phyloP scores from a whole-genome alignment of 305 asterid species.

The Fraxinus angustifolia region DNA sequence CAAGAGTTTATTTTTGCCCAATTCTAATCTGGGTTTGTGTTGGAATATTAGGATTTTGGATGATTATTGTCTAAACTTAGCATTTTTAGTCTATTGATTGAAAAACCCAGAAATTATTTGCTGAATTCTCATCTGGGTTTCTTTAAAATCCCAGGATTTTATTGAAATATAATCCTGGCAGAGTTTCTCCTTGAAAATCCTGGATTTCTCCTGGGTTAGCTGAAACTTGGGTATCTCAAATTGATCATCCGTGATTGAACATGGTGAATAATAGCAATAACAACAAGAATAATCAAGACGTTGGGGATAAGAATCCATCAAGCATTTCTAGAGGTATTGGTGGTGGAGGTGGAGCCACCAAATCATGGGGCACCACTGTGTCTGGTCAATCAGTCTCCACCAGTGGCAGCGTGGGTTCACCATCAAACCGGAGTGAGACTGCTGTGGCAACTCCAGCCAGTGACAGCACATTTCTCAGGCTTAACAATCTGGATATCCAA shows the following conservation, averaged over 20 bases:
- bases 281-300: slow-evolving; percentile 30
- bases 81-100: background rate
- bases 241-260: background rate
- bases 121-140: slow-evolving; percentile 14
- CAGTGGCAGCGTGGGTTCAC: slow-evolving; percentile 90
- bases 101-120: background rate
- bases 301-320: slow-evolving; percentile 38
- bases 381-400: slow-evolving; percentile 93
- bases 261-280: slow-evolving; percentile 30
- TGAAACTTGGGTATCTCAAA: background rate
- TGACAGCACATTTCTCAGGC: slow-evolving; percentile 51
- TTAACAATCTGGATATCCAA: slow-evolving; percentile 71
- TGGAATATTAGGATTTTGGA: background rate
- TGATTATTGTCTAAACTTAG: background rate
- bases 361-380: slow-evolving; percentile 70
- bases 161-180: background rate
- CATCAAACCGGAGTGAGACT: slow-evolving; percentile 84
- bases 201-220: background rate
- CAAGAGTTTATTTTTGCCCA: background rate
- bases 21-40: background rate
- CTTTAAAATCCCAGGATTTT: slow-evolving; percentile 2
- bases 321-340: slow-evolving; percentile 33
- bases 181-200: background rate
- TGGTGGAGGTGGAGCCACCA: slow-evolving; percentile 52
- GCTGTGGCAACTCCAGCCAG: slow-evolving; percentile 63